Percentiles rank a stretch among this genome's conserved stretches.
Conservation (phyloP, 768 basidiomycete genomes). For the Asterophora parasitica region DNA sequence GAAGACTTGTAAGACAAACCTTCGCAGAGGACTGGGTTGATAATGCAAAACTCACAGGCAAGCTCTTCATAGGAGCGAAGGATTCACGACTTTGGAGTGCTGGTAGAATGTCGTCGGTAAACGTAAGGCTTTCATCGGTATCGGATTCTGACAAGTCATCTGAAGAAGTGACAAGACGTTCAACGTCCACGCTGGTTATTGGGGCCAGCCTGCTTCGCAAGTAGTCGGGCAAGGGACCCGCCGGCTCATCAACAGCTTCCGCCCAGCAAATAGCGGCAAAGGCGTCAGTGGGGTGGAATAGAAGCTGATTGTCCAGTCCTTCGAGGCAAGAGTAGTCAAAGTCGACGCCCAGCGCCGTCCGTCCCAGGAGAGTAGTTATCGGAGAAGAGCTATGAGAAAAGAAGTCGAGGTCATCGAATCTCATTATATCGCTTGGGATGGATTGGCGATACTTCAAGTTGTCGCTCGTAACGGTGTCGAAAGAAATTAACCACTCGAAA, state of each 20-base stretch:
- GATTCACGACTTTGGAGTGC: not conserved
- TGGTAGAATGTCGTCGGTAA: slow-evolving; percentile 16
- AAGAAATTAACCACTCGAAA: slow-evolving; percentile 25
- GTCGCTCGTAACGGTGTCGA: slow-evolving; percentile 14
- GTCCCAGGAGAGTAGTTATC: slow-evolving; percentile 26
- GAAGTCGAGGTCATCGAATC: slow-evolving; percentile 16
- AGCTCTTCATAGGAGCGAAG: not conserved
- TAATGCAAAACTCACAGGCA: slow-evolving; percentile 4
- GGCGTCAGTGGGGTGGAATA: slow-evolving; percentile 31
- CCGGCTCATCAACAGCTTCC: slow-evolving; percentile 16
- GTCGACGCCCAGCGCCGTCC: slow-evolving; percentile 31
- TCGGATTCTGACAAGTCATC: slow-evolving; percentile 26
- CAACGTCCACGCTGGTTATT: not conserved
- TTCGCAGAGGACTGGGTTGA: not conserved
- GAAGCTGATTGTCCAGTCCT: slow-evolving; percentile 33
- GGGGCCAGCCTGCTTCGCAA: not conserved
- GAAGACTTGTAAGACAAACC: not conserved
- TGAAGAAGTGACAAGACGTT: slow-evolving; percentile 16
- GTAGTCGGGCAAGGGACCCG: slow-evolving; percentile 2
- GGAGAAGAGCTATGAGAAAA: slow-evolving; percentile 10
- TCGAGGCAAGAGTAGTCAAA: slow-evolving; percentile 34
- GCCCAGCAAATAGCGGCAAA: slow-evolving; percentile 36
- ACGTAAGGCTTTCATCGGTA: slow-evolving; percentile 23
- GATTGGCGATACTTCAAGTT: slow-evolving; percentile 17
- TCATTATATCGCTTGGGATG: slow-evolving; percentile 24